phyloP scores from a whole-genome alignment of 441 rosid genomes.

The Geranium incanum region DNA sequence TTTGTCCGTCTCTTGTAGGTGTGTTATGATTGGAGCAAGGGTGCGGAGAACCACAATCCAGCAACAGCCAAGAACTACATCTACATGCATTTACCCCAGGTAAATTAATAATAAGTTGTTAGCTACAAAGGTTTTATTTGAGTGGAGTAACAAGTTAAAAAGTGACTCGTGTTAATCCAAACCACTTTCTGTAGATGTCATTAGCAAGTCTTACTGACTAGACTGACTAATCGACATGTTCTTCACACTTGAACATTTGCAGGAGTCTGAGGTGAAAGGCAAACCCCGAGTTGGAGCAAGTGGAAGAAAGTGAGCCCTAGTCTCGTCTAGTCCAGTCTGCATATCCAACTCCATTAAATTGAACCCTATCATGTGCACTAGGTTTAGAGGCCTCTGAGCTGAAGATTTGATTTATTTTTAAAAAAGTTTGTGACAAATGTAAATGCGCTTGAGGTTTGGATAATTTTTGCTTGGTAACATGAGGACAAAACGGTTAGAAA shows the following conservation, averaged over 20 bases:
- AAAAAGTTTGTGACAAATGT: neutral
- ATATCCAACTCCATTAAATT: too few relatives aligned
- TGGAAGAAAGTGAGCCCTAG: constrained; percentile 45
- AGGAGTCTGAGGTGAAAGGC: constrained; percentile 84
- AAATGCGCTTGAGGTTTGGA: too few relatives aligned
- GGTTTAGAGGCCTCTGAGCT: too few relatives aligned
- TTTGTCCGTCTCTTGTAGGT: constrained; percentile 34
- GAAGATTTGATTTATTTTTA: neutral
- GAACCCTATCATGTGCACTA: neutral
- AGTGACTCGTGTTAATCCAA: too few relatives aligned
- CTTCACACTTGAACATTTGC: constrained; percentile 15
- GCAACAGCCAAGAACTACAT: constrained; percentile 68
- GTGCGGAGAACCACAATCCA: constrained; percentile 99
- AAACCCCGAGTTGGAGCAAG: constrained; percentile 65
- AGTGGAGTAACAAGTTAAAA: too few relatives aligned
- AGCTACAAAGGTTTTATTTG: neutral
- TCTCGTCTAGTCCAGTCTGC: constrained; percentile 1
- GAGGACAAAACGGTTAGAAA: neutral
- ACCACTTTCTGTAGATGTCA: too few relatives aligned
- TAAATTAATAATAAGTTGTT: constrained; percentile 14
- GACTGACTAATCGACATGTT: neutral
- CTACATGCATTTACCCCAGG: constrained; percentile 82
- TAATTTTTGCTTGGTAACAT: neutral
- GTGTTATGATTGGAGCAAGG: constrained; percentile 96
- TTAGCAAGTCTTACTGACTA: neutral